These are phyloP conservation scores for Wakefieldia striispora DNA, from an alignment of 768 basidiomycete species.

Conservation along the genomic window DNA sequence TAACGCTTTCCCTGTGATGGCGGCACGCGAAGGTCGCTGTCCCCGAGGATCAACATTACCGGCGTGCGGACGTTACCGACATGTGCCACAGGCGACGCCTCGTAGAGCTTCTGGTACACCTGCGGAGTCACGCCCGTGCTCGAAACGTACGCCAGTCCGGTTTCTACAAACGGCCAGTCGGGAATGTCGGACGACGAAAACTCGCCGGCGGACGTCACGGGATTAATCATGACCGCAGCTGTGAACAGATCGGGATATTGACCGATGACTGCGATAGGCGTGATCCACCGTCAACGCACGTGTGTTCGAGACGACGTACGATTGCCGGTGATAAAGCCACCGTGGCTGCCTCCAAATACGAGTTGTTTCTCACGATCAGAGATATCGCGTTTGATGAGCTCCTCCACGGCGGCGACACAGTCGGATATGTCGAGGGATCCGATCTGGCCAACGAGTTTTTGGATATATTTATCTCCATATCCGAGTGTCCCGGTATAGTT, in stretches of 20 bases:
- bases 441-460: constrained; percentile 49
- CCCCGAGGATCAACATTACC: constrained; percentile 57
- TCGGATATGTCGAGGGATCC: constrained; percentile 63
- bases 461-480: constrained; percentile 53
- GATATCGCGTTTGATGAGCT: constrained; percentile 48
- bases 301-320: constrained; percentile 36
- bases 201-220: constrained; percentile 57
- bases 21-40: constrained; percentile 53
- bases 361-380: constrained; percentile 49
- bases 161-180: constrained; percentile 54
- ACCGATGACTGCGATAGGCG: constrained; percentile 46
- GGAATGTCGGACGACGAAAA: constrained; percentile 53
- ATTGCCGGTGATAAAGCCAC: constrained; percentile 57
- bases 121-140: constrained; percentile 38
- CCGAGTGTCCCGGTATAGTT: constrained; percentile 66
- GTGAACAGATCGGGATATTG: constrained; percentile 56
- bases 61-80: constrained; percentile 48
- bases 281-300: neutral
- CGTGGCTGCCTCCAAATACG: constrained; percentile 61
- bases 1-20: constrained; percentile 55
- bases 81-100: constrained; percentile 48
- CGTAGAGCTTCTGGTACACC: constrained; percentile 41
- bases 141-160: constrained; percentile 33
- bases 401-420: constrained; percentile 48
- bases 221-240: constrained; percentile 61